A percentile compares a stretch with the other conserved stretches of the same genome.
phyloP scores from a whole-genome alignment of 768 basidiomycete species.

The Neoboletus subvelutipes region DNA sequence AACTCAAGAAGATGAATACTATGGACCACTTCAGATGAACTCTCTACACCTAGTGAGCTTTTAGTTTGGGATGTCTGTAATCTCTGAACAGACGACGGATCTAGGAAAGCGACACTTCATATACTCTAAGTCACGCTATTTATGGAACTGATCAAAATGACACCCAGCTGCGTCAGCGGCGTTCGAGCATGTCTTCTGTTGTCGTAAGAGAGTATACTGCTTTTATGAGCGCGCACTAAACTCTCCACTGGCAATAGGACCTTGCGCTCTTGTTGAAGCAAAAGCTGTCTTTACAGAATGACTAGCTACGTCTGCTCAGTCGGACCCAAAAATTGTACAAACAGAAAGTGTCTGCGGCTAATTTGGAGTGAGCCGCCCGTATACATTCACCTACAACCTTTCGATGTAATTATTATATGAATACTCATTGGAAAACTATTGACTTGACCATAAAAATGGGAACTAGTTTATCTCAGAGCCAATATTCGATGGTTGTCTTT shows the following conservation, averaged over 20 bases:
- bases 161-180: constrained; percentile 5
- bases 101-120: constrained; percentile 11
- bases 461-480: constrained; percentile 30
- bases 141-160: constrained; percentile 1
- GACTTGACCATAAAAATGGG: background rate
- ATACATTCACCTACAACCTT: background rate
- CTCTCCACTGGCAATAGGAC: constrained; percentile 15
- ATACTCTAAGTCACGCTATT: constrained; percentile 5
- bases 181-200: constrained; percentile 19
- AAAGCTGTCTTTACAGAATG: background rate
- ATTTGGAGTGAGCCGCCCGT: background rate
- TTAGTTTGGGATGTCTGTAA: background rate
- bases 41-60: background rate
- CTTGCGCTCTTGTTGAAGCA: constrained; percentile 21
- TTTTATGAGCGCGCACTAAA: background rate
- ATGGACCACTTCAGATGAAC: background rate
- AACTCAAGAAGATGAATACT: background rate
- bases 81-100: background rate
- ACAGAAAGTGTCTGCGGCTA: background rate
- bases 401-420: constrained; percentile 10
- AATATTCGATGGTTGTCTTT: constrained; percentile 70
- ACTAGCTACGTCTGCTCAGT: no score
- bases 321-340: no score
- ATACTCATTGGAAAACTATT: background rate
- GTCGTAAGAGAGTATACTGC: constrained; percentile 17